phyloP scores from a whole-genome alignment of 441 rosid genomes.

The Corymbia citriodora region DNA sequence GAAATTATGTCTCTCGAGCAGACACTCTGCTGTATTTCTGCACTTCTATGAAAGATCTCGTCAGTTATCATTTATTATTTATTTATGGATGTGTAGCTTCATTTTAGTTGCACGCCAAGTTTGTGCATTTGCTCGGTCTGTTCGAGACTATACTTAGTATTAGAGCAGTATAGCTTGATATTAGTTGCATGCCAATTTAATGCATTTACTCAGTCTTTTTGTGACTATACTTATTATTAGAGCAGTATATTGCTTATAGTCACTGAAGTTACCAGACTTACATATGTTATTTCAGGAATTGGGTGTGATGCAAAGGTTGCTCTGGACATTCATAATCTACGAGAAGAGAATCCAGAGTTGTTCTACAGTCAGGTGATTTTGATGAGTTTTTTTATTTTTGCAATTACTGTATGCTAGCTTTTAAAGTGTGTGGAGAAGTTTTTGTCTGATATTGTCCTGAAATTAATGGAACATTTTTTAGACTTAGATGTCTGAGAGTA shows the following conservation, averaged over 20 bases:
- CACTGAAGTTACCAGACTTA: background rate
- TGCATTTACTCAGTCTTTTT: background rate
- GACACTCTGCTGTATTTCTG: background rate
- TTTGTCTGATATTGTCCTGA: background rate
- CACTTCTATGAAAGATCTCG: background rate
- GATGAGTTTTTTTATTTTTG: background rate
- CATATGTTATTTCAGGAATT: slow-evolving; percentile 45
- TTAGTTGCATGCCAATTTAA: background rate
- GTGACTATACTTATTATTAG: background rate
- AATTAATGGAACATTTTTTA: background rate
- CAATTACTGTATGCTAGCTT: background rate
- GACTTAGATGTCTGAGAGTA: background rate
- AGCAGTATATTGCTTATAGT: background rate
- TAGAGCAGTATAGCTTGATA: background rate
- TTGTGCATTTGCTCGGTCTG: background rate
- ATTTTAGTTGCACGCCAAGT: background rate
- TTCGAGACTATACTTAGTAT: background rate
- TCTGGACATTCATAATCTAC: slow-evolving; percentile 85
- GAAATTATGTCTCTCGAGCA: background rate
- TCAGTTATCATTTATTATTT: background rate
- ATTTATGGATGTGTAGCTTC: background rate
- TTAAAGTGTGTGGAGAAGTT: background rate
- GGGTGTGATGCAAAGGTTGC: slow-evolving; percentile 99
- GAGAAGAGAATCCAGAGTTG: slow-evolving; percentile 95
- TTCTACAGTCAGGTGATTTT: slow-evolving; percentile 76